These are phyloP conservation scores for Dittrichia graveolens DNA, from an alignment of 129 eudicot species.

Conservation along the genomic window DNA sequence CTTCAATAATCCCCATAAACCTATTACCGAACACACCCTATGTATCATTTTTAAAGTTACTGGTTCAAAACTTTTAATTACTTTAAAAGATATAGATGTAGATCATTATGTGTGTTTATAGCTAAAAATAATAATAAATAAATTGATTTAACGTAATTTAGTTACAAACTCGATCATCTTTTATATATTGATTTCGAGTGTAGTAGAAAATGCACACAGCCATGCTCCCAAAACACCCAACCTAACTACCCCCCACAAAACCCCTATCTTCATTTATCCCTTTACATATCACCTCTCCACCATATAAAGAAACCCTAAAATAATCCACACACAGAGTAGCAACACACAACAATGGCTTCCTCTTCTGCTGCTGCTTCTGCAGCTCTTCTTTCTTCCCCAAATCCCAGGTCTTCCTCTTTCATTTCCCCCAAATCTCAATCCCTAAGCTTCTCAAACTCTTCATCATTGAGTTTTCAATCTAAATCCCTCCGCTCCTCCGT, in stretches of 20 bases:
- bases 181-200: too few species aligned
- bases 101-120: too few species aligned
- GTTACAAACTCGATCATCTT: too few species aligned
- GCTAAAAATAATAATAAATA: too few species aligned
- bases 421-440: slow-evolving; percentile 47
- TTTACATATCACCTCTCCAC: slow-evolving; percentile 24
- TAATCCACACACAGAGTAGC: slow-evolving; percentile 2
- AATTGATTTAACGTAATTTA: too few species aligned
- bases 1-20: too few species aligned
- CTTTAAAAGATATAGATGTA: too few species aligned
- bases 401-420: slow-evolving; percentile 46
- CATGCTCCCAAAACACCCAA: neutral
- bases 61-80: too few species aligned
- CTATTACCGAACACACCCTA: too few species aligned
- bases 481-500: slow-evolving; percentile 43
- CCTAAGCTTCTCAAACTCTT: slow-evolving; percentile 38
- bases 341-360: slow-evolving; percentile 37
- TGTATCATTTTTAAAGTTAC: too few species aligned
- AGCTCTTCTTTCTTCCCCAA: slow-evolving; percentile 45
- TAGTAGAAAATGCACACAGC: neutral
- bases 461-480: slow-evolving; percentile 45
- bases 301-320: slow-evolving; percentile 5
- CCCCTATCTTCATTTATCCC: slow-evolving; percentile 32
- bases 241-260: slow-evolving; percentile 22
- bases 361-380: slow-evolving; percentile 50